Base-by-base conservation (phyloP, 352 stramenopile species). In the Phytophthora tubulina region DNA sequence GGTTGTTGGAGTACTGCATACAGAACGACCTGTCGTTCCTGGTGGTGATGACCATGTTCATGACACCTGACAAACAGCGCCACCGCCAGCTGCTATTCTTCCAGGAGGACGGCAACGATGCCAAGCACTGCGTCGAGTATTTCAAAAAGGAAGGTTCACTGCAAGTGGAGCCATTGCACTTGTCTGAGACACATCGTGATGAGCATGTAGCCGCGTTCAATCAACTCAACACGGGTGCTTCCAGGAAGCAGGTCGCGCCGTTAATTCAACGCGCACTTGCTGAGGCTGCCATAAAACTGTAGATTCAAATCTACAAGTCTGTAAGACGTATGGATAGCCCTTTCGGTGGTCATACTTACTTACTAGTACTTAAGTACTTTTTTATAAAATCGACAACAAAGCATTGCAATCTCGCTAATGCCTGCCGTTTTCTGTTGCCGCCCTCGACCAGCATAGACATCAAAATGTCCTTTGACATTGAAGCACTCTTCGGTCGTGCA, bases 231-330 rank as follows among this genome's bases (percentile, higher is more conserved):
- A 78, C 70, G 5, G 76, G 74, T 21, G 82, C 82, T 11, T 94
- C 86, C 2, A 77, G 86, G 13, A 96, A 96, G 75, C 88, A 94
- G 64, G 80, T 96, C 30, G 86, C 91, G 31, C 88, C 88, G 15
- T 70, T 95, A 4, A 78, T 91, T 46, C 80, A 89, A 54, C 73
- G 66, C 9, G 81, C 84, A 45, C 72, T 94, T 14, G 63, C 56
- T 14, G 55, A 70, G 36, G 42, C 35, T 66, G 36, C 42, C 8
- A 57, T 73, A 9, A 72, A 69, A 36, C 38, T 69, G 17, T 69
- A 64, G 48, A 38, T 48, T 27, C 41, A 46, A 21, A 14, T 10
- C 14, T 46, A n/a, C 41, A n/a, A 46, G 21, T 27, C 21, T 27
- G 21, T 27, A 27, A 27, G 21, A 27, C 21, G 21, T 27, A 27